phyloP scores from a whole-genome alignment of 371 early-diverging fungal genomes.

The Mortierella sp. region DNA sequence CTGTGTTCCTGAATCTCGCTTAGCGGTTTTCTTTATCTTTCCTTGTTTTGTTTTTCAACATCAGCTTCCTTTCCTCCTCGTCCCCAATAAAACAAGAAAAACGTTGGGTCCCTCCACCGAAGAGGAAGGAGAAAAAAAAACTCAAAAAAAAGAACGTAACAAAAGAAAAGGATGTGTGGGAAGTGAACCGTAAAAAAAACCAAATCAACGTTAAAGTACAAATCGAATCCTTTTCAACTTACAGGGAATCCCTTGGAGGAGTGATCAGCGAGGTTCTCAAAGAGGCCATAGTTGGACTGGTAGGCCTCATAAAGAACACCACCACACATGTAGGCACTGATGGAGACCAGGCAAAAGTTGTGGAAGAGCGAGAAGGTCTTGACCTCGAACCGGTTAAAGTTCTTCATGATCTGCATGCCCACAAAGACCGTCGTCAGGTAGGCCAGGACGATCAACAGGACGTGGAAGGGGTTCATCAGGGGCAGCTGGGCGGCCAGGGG shows the following conservation, averaged over 20 bases:
- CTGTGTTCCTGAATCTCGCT: not conserved
- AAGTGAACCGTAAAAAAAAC: conserved; percentile 10
- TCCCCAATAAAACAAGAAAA: conserved; percentile 12
- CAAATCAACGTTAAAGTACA: not conserved
- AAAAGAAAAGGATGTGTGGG: not conserved
- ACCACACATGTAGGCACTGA: conserved; percentile 69
- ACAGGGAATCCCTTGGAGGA: conserved; percentile 58
- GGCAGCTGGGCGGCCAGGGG: conserved; percentile 63
- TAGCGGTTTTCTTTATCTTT: not conserved
- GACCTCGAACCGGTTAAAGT: conserved; percentile 56
- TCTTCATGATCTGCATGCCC: conserved; percentile 64
- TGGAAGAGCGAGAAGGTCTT: conserved; percentile 63
- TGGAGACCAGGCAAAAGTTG: conserved; percentile 62
- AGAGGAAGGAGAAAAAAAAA: conserved; percentile 1
- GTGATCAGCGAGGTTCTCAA: conserved; percentile 62
- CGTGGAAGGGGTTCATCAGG: conserved; percentile 74
- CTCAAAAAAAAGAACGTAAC: not conserved
- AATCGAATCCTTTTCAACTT: conserved; percentile 31
- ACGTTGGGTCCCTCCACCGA: not conserved
- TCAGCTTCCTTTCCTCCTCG: not conserved
- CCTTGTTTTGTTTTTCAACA: not conserved
- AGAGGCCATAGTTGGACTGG: conserved; percentile 58
- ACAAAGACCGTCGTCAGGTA: conserved; percentile 61
- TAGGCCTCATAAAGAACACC: conserved; percentile 64
- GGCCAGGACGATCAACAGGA: conserved; percentile 57